Conservation (phyloP, 495 filamentous ascomycete genomes). For the Lophium mytilinum region DNA sequence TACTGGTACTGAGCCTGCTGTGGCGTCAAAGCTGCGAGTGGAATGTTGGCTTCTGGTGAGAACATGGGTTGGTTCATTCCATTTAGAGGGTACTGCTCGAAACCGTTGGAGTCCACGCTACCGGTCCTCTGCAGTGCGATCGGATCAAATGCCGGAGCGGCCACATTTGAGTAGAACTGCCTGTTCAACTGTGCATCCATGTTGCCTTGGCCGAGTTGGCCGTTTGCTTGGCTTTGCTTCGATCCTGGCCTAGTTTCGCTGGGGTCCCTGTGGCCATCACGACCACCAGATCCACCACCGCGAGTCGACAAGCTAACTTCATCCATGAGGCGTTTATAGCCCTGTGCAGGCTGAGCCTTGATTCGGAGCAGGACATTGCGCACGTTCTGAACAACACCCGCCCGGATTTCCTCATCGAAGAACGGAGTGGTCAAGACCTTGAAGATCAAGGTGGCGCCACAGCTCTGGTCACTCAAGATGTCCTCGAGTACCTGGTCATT, state of each 20-base stretch:
- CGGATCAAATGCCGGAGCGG: slow-evolving; percentile 36
- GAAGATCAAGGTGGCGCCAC: slow-evolving; percentile 92
- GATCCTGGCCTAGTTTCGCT: slow-evolving; percentile 44
- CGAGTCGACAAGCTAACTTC: slow-evolving; percentile 80
- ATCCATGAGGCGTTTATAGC: slow-evolving; percentile 97
- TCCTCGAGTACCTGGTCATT: slow-evolving; percentile 83
- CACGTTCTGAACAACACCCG: slow-evolving; percentile 82
- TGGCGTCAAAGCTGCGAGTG: slow-evolving; percentile 42
- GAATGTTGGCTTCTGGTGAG: slow-evolving; percentile 37
- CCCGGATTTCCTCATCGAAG: slow-evolving; percentile 86
- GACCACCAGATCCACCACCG: slow-evolving; percentile 35
- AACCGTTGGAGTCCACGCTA: slow-evolving; percentile 46
- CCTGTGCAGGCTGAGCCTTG: slow-evolving; percentile 88
- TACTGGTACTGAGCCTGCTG: slow-evolving; percentile 55
- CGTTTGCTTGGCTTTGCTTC: slow-evolving; percentile 39
- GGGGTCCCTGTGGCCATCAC: slow-evolving; percentile 36
- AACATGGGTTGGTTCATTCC: slow-evolving; percentile 45
- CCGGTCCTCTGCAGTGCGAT: slow-evolving; percentile 44
- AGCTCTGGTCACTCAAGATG: slow-evolving; percentile 83
- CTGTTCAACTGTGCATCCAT: slow-evolving; percentile 22
- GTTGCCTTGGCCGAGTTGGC: slow-evolving; percentile 28
- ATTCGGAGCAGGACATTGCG: slow-evolving; percentile 79
- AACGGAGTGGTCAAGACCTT: slow-evolving; percentile 97
- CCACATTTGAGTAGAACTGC: slow-evolving; percentile 38
- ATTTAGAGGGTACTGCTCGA: slow-evolving; percentile 47